A percentile compares a stretch with the other conserved stretches of the same genome.
Conservation (phyloP, 805 yeast genomes). For the Metschnikowia drakensbergensis region DNA sequence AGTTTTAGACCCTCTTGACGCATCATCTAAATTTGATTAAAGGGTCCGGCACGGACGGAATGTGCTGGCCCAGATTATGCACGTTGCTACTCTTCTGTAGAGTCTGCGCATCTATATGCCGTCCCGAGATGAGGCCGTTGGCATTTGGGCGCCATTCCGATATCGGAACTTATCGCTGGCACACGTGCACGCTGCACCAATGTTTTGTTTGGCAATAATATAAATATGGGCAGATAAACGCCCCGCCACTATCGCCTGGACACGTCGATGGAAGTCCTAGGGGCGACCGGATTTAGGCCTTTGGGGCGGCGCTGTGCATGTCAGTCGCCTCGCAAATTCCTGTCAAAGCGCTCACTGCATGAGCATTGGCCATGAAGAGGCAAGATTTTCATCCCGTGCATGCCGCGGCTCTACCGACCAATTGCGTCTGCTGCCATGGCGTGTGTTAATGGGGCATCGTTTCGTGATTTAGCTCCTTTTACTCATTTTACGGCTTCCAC, state of each 20-base stretch:
- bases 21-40: background rate
- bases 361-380: background rate
- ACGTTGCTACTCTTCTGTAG: background rate
- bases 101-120: background rate
- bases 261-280: too few relatives aligned
- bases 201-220: too few relatives aligned
- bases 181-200: too few relatives aligned
- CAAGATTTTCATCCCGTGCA: background rate
- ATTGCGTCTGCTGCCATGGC: too few relatives aligned
- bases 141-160: too few relatives aligned
- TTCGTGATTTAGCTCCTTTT: too few relatives aligned
- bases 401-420: background rate
- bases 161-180: too few relatives aligned
- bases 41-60: background rate
- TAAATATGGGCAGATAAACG: too few relatives aligned
- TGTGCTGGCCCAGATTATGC: background rate
- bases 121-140: background rate
- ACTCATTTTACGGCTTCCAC: too few relatives aligned
- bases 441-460: too few relatives aligned
- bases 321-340: slow-evolving; percentile 1
- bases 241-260: too few relatives aligned
- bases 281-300: background rate
- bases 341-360: slow-evolving; percentile 2
- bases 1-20: background rate
- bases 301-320: background rate